Conservation (phyloP, 208 protist genomes). For the Leishmania guyanensis region DNA sequence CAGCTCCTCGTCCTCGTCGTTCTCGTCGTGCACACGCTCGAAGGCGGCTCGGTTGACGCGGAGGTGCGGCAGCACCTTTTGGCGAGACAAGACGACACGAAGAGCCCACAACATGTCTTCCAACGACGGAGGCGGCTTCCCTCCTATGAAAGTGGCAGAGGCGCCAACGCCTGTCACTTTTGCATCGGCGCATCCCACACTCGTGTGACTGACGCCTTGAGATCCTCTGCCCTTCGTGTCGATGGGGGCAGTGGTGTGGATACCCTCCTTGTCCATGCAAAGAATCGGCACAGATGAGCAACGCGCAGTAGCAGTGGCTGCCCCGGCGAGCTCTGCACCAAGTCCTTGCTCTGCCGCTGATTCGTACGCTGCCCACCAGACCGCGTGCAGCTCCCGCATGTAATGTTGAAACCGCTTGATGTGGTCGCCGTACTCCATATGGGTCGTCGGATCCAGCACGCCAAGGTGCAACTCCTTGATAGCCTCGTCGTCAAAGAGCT, state of each 20-base stretch:
- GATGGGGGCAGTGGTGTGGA: background rate
- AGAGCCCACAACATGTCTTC: slow-evolving; percentile 63
- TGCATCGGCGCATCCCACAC: background rate
- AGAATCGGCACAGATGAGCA: background rate
- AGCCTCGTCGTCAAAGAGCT: slow-evolving; percentile 61
- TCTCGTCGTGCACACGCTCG: slow-evolving; percentile 25
- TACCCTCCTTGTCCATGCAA: background rate
- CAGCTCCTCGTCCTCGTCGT: slow-evolving; percentile 28
- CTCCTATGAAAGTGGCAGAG: slow-evolving; percentile 15
- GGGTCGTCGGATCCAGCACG: slow-evolving; percentile 57
- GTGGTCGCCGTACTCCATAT: slow-evolving; percentile 72
- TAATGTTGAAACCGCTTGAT: slow-evolving; percentile 51
- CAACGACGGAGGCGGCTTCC: slow-evolving; percentile 42
- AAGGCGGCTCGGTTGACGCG: slow-evolving; percentile 16
- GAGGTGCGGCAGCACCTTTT: slow-evolving; percentile 43
- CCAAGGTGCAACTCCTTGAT: slow-evolving; percentile 58
- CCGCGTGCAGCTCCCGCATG: slow-evolving; percentile 47
- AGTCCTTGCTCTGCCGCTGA: background rate
- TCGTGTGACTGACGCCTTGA: background rate
- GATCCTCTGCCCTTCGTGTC: background rate
- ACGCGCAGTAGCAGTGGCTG: background rate
- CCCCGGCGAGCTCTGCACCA: background rate
- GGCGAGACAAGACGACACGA: slow-evolving; percentile 63
- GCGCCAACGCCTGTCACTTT: background rate
- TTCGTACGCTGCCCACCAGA: slow-evolving; percentile 49